Evolutionary conservation across 352 stramenopile species (phyloP), one percentile per base, ranked within the genome.

Genomic region (Lagenidium sp.): DNA sequence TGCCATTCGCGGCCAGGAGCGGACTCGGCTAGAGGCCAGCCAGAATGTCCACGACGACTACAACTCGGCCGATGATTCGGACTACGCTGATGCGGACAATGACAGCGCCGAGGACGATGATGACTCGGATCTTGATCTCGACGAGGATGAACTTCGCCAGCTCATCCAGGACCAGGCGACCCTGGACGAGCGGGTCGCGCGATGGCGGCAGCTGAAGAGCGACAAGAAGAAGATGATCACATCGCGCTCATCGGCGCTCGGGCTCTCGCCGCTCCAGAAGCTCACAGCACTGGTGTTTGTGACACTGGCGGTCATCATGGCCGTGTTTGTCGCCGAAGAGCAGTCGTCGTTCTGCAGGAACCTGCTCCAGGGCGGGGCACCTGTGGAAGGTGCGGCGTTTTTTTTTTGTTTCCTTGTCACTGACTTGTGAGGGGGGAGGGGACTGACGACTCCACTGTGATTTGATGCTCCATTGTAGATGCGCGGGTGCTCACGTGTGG

Each of bases 41-140:
- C 38, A 32, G 12, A 49, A 56, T 35, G 63, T 57, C 24, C 62
- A 76, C 37, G 64, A 71, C 16, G 53, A 42, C 4, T 68, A 66
- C 41, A 67, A 84, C 36, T 79, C 63, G 32, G 77, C 72, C 24
- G 55, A 69, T 18, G 77, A 86, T 47, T 82, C 67, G 34, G 76
- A 85, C 43, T 85, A 82, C 38, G 50, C 38, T 4, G 61, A 56
- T 1, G 73, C 65, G 6, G 60, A 55, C 5, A 60, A 70, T n/a
- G 60, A 59, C 10, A n/a, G n/a, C n/a, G 61, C 62, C 5, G 62
- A 77, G 6, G 65, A 57, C n/a, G 61, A 69, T 13, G 55, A 70
- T 13, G 44, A 60, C 19, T 70, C 49, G 4, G 53, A 63, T 12
- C 47, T n/a, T 19, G 55, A 56, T 1, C 28, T 32, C 8, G 36